Percentiles rank a stretch among this genome's conserved stretches.
These are phyloP conservation scores for Dittrichia graveolens DNA, from an alignment of 129 eudicot species.

Conservation along the genomic window DNA sequence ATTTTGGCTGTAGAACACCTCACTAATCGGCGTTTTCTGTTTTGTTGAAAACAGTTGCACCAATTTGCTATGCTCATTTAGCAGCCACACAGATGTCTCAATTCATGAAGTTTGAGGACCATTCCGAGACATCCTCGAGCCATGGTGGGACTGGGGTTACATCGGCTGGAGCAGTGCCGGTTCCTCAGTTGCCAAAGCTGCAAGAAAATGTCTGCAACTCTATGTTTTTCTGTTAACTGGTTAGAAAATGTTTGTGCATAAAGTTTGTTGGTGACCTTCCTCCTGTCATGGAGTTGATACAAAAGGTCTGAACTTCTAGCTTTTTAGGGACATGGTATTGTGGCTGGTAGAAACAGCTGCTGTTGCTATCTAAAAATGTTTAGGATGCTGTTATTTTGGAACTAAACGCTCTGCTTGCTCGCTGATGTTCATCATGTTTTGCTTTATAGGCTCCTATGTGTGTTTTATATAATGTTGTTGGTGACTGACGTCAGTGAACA, in stretches of 20 bases:
- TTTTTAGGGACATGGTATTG: background rate
- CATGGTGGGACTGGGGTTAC: constrained; percentile 58
- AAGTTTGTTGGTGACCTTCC: background rate
- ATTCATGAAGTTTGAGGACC: constrained; percentile 72
- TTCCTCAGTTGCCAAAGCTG: constrained; percentile 62
- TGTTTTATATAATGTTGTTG: no score
- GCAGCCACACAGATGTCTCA: constrained; percentile 79
- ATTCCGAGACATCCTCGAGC: constrained; percentile 62
- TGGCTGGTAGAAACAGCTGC: constrained; percentile 1
- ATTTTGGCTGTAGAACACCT: no score
- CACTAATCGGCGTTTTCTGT: background rate
- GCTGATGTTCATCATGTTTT: background rate
- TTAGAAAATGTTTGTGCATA: constrained; percentile 18
- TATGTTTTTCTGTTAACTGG: constrained; percentile 70
- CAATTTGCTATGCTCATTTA: constrained; percentile 75
- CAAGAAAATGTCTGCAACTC: constrained; percentile 51
- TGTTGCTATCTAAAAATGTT: background rate
- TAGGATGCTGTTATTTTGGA: constrained; percentile 1
- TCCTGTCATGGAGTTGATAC: constrained; percentile 14
- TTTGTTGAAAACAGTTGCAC: constrained; percentile 50
- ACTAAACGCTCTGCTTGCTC: background rate
- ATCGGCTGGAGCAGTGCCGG: constrained; percentile 54
- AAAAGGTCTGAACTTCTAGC: constrained; percentile 9
- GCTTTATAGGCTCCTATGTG: background rate
- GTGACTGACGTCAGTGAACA: no score